Conservation (phyloP, 2,329 filamentous ascomycete species). For the Aspergillus pseudoglaucus region DNA sequence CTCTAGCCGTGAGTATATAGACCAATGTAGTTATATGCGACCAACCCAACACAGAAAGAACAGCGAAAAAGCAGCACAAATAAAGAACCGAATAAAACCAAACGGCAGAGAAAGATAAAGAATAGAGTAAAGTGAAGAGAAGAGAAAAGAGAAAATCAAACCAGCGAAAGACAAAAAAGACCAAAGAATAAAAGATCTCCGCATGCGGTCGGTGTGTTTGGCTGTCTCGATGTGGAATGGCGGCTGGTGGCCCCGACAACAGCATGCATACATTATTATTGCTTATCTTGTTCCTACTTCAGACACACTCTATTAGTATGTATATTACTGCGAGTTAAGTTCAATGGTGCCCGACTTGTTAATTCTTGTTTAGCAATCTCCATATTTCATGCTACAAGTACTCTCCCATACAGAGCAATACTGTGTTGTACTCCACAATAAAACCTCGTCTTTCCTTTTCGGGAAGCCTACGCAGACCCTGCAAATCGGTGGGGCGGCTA, state of each 20-base stretch:
- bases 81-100: background rate
- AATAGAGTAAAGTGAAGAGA: constrained; percentile 1
- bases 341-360: no score
- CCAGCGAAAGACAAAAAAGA: background rate
- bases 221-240: constrained; percentile 2
- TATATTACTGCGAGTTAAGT: no score
- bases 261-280: background rate
- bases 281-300: background rate
- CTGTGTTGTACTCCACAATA: no score
- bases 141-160: constrained; percentile 3
- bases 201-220: constrained; percentile 4
- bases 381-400: no score
- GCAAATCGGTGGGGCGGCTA: background rate
- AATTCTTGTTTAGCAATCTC: no score
- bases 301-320: no score
- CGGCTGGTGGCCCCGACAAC: constrained; percentile 17
- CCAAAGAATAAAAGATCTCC: background rate
- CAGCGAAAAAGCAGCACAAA: constrained; percentile 1
- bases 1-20: no score
- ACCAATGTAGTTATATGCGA: no score
- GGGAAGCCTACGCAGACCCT: background rate
- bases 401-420: no score
- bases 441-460: no score
- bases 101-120: constrained; percentile 1
- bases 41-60: background rate